These are phyloP conservation scores for Orobanche coerulescens DNA, from an alignment of 257 asterid genomes.

Conservation along the genomic window DNA sequence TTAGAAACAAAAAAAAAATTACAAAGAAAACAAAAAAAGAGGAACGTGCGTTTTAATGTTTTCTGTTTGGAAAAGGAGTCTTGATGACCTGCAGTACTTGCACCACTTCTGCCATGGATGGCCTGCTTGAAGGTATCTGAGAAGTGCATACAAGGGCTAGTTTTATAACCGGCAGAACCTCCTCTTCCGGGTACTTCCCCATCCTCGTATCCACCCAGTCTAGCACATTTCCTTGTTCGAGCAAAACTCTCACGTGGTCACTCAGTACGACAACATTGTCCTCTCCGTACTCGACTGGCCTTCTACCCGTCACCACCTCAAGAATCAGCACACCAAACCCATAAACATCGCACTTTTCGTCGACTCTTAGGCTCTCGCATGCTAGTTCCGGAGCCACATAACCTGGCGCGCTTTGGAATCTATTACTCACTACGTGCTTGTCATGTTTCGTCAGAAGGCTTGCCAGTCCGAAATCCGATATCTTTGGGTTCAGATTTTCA, in stretches of 20 bases:
- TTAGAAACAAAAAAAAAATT: too few species aligned
- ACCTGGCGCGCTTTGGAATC: constrained; percentile 75
- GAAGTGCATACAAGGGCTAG: constrained; percentile 89
- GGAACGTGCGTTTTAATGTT: too few species aligned
- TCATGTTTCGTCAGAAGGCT: constrained; percentile 60
- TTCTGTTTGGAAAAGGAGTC: constrained; percentile 70
- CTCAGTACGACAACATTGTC: constrained; percentile 69
- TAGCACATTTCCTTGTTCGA: constrained; percentile 69
- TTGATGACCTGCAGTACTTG: constrained; percentile 84
- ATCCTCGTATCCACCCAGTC: constrained; percentile 68
- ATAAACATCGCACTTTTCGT: constrained; percentile 81
- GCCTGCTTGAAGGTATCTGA: constrained; percentile 91
- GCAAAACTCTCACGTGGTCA: constrained; percentile 68
- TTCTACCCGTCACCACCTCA: constrained; percentile 68
- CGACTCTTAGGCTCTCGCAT: constrained; percentile 82
- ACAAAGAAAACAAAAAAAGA: too few species aligned
- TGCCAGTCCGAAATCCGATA: constrained; percentile 73
- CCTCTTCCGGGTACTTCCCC: constrained; percentile 73
- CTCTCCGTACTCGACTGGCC: constrained; percentile 81
- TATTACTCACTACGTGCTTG: constrained; percentile 45
- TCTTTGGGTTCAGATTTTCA: constrained; percentile 50
- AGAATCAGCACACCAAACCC: constrained; percentile 87
- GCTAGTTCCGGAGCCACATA: constrained; percentile 88
- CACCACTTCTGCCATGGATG: constrained; percentile 96
- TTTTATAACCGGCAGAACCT: constrained; percentile 71